Evolutionary conservation across 139 green algal species (phyloP).

Genomic region (Auxenochlorella pyrenoidosa): DNA sequence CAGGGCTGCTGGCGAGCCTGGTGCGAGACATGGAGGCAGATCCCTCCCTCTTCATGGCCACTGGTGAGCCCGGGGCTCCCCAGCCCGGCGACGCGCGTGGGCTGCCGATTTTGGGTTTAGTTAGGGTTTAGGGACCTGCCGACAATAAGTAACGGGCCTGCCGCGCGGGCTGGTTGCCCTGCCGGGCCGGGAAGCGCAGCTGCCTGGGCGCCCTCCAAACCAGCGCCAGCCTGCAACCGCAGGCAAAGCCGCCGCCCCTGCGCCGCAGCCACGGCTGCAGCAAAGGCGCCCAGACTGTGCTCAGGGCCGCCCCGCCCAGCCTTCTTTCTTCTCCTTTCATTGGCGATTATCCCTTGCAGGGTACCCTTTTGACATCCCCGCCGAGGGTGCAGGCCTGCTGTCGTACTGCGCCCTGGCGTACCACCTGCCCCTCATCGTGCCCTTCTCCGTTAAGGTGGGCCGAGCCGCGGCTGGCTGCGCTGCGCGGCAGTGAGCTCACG

Average conservation of each 20-base stretch:
- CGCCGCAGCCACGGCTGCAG: no score
- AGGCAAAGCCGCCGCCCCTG: no score
- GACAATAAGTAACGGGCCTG: no score
- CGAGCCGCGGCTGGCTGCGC: not conserved
- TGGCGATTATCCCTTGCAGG: conserved; percentile 67
- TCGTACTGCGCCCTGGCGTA: conserved; percentile 72
- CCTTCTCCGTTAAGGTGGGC: conserved; percentile 64
- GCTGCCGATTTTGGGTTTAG: no score
- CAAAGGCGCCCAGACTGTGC: no score
- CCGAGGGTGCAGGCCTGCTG: conserved; percentile 49
- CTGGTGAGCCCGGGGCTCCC: conserved; percentile 54
- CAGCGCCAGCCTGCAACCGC: no score
- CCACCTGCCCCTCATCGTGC: conserved; percentile 87
- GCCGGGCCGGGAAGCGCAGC: no score
- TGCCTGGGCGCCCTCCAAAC: no score
- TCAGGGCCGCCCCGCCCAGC: not conserved
- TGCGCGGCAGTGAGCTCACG: no score
- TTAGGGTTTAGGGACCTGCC: no score
- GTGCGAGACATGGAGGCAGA: conserved; percentile 75
- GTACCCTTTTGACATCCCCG: conserved; percentile 90
- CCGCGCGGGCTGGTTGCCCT: no score
- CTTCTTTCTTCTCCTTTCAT: not conserved
- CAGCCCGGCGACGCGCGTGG: no score
- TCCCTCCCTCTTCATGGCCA: conserved; percentile 75
- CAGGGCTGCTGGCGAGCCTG: conserved; percentile 64